Conservation (phyloP, 176 grass and related monocot genomes). For the Oryza nivara region DNA sequence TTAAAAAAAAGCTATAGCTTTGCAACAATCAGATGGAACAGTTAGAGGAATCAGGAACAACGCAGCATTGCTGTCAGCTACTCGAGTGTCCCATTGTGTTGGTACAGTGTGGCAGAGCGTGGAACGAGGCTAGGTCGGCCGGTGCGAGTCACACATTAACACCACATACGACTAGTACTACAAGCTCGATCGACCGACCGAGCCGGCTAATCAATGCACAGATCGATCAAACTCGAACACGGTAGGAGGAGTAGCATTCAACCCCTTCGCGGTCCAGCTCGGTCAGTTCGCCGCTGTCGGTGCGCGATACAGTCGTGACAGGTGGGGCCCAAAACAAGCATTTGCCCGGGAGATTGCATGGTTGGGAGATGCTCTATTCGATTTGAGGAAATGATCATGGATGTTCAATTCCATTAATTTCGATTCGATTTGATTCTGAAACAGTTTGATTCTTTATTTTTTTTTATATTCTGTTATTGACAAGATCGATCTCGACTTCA, state of each 20-base stretch:
- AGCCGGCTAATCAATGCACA: background rate
- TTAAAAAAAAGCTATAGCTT: too few relatives aligned
- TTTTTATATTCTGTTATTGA: too few relatives aligned
- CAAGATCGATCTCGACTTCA: background rate
- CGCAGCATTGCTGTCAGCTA: background rate
- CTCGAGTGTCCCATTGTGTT: background rate
- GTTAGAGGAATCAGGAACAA: background rate
- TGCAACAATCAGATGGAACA: background rate
- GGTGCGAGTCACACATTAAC: background rate
- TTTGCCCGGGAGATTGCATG: too few relatives aligned
- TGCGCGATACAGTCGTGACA: background rate
- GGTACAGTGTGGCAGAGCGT: background rate
- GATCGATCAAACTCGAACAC: background rate
- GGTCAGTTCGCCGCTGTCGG: background rate
- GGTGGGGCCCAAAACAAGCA: background rate
- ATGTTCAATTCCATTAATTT: background rate
- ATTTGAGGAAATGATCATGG: too few relatives aligned
- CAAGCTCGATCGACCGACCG: background rate
- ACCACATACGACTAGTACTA: background rate
- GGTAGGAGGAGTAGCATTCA: background rate
- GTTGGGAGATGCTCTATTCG: too few relatives aligned
- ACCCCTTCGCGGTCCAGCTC: constrained; percentile 29
- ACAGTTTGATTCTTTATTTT: too few relatives aligned
- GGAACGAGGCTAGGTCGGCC: background rate
- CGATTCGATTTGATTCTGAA: background rate